Percentiles rank a stretch among this genome's conserved stretches.
phyloP scores from a whole-genome alignment of 129 eudicot species.

The Heracleum sosnowskyi region DNA sequence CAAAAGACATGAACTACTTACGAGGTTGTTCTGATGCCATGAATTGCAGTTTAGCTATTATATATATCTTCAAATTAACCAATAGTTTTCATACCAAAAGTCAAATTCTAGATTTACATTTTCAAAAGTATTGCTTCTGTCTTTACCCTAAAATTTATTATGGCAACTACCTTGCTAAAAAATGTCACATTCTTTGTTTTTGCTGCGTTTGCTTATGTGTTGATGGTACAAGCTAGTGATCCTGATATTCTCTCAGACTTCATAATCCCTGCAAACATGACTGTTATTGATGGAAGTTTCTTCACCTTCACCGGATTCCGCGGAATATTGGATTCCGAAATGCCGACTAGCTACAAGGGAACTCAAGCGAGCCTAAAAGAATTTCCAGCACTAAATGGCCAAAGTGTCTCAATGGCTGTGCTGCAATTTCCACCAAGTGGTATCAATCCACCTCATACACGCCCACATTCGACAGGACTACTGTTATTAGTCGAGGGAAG shows the following conservation, averaged over 20 bases:
- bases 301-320: not conserved
- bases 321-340: not conserved
- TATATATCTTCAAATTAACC: not conserved
- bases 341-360: not conserved
- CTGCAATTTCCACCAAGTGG: slow-evolving; percentile 3
- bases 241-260: slow-evolving; percentile 1
- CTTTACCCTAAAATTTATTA: not conserved
- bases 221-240: not conserved
- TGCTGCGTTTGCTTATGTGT: not conserved
- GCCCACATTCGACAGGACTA: slow-evolving; percentile 7
- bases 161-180: not conserved
- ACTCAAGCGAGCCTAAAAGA: not conserved
- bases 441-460: slow-evolving; percentile 7
- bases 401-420: slow-evolving; percentile 5
- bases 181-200: not conserved
- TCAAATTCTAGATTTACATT: not conserved
- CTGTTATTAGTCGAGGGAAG: slow-evolving; percentile 1
- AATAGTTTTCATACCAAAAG: not conserved
- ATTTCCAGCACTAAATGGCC: slow-evolving; percentile 9
- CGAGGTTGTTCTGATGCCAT: not conserved
- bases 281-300: not conserved
- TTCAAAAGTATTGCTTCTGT: not conserved
- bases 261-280: not conserved
- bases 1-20: not conserved
- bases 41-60: not conserved